Evolutionary conservation across 495 filamentous ascomycete species (phyloP).

Genomic region (Lasiosphaeria miniovina): DNA sequence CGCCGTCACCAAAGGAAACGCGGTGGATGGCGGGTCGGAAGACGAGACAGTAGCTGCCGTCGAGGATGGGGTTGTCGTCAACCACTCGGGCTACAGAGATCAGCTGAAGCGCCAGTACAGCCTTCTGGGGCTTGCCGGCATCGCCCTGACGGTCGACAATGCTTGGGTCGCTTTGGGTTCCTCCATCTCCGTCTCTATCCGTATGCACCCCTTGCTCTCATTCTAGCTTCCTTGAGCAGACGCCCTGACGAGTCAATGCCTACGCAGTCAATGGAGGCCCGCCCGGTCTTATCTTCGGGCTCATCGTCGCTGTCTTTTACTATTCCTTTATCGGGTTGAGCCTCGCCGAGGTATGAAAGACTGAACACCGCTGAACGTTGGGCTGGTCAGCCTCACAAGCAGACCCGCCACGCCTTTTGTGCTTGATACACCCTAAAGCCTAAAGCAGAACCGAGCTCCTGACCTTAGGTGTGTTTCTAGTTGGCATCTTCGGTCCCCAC

Average conservation of each 20-base stretch:
- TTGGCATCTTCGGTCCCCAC: conserved; percentile 78
- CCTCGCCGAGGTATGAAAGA: conserved; percentile 38
- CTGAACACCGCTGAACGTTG: neutral
- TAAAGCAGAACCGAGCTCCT: conserved; percentile 3
- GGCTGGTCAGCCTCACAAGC: too few species aligned
- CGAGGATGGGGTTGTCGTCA: conserved; percentile 41
- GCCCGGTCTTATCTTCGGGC: conserved; percentile 55
- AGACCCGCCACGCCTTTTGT: neutral
- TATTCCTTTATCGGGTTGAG: conserved; percentile 45
- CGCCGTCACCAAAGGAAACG: neutral
- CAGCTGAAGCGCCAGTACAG: conserved; percentile 55
- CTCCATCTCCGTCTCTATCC: conserved; percentile 51
- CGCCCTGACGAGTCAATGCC: too few species aligned
- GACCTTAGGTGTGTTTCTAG: conserved; percentile 34
- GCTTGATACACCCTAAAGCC: neutral
- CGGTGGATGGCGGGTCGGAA: conserved; percentile 22
- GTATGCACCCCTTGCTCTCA: conserved; percentile 28
- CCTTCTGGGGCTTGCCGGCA: conserved; percentile 49
- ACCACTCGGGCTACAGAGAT: conserved; percentile 56
- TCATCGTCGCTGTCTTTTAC: conserved; percentile 45
- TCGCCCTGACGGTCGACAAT: conserved; percentile 53
- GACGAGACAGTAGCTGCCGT: conserved; percentile 36
- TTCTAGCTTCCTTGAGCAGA: neutral
- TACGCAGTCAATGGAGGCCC: conserved; percentile 53
- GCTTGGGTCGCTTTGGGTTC: conserved; percentile 56